Base-by-base conservation (phyloP, 1,139 yeast species). In the Hemisphaericaspora xylofermentans region DNA sequence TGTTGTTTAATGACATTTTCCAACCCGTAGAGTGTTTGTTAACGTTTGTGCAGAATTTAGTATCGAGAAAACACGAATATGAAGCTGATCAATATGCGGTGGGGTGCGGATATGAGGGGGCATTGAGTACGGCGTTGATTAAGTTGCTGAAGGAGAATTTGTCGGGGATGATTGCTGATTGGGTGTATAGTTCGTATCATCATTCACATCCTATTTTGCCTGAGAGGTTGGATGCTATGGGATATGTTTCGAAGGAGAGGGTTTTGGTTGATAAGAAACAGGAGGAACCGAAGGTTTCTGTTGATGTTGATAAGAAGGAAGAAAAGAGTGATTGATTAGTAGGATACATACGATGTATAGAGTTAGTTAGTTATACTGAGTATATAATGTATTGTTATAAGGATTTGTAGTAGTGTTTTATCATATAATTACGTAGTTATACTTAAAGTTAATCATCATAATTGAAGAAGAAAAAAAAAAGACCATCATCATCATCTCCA, bases 11-110 rank as follows among this genome's bases (percentile, higher is more conserved):
- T 44, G 95, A 88, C 56, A 72, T 89, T 46, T 75, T 84, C 53
- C 78, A 80, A 46, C 98, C 98, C 10, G 54, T 89, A 35, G 91
- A 85, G 56, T 78, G 88, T 48, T 61, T 78, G 18, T 62, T 84
- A 58, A 78, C 81, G 46, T 88, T 89, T 54, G 66, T 68, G 28
- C 76, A 78, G 71, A 85, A 88, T 60, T 67, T 82, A 43, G 61
- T 88, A 43, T 80, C 91, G 12, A 84, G 98, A 75, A 80, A 81
- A 54, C 85, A 84, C 53, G 98, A 93, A 68, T 93, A 83, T 57
- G 89, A 93, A 65, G 98, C 98, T 17, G 98, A 93, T 61, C 80
- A 75, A 42, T 91, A 78, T 58, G 97, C 98, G 9, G 80, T 78
- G 44, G 69, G 74, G 40, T 76, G 82, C 51, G 95, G 95, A 22